Percentiles rank a stretch among this genome's conserved stretches.
phyloP scores from a whole-genome alignment of 768 basidiomycete species.

The Russula griseocarnosa region DNA sequence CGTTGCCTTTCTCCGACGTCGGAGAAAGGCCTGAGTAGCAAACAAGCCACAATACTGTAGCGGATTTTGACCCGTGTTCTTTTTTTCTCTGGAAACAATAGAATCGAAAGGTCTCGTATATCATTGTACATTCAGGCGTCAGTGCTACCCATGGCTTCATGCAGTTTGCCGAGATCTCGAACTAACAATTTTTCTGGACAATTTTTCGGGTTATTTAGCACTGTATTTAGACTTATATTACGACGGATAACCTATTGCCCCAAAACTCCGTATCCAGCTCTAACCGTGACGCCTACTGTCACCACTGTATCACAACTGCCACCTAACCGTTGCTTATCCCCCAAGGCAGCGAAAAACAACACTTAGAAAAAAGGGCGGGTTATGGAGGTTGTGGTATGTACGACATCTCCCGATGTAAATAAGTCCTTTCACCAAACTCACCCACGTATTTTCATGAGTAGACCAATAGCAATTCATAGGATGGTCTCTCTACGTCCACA shows the following conservation, averaged over 20 bases:
- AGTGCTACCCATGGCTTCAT: background rate
- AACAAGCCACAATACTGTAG: conserved; percentile 13
- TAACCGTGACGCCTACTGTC: background rate
- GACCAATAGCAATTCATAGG: conserved; percentile 37
- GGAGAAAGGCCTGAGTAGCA: no score
- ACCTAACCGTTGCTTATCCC: background rate
- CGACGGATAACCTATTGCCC: background rate
- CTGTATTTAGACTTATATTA: background rate
- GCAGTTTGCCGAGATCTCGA: background rate
- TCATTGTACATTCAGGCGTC: no score
- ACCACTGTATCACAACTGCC: background rate
- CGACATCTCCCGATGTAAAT: background rate
- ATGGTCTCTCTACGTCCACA: conserved; percentile 54
- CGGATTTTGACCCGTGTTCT: background rate
- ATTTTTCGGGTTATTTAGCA: background rate
- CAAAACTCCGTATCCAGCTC: background rate
- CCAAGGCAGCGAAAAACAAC: background rate
- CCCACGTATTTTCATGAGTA: background rate
- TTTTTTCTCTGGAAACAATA: background rate
- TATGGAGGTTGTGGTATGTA: conserved; percentile 15
- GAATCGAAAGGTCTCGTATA: no score
- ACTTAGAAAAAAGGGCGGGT: background rate
- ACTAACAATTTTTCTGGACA: background rate
- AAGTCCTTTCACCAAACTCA: background rate
- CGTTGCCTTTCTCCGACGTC: no score